Evolutionary conservation across 495 filamentous ascomycete species (phyloP), one percentile per base, ranked within the genome.

Genomic region (Podospora pseudocomata): DNA sequence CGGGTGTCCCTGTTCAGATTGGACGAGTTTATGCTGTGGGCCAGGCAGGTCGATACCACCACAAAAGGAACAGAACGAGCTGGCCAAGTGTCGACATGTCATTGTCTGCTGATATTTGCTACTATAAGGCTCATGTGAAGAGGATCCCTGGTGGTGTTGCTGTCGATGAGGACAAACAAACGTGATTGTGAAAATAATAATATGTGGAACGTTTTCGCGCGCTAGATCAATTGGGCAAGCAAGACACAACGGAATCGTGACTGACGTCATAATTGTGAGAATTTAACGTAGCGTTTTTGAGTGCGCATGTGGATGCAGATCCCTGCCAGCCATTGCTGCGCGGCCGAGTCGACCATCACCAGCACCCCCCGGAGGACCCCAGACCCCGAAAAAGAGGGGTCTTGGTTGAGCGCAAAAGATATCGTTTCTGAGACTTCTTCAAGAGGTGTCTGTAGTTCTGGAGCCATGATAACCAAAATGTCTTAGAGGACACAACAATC

Each of bases 211-310:
- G 39, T 18, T 49, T 11, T 49, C 39, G 39, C 39, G 0, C 13
- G 39, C 39, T 58, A 27, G 56, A 20, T 58, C 23, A 18, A 58
- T 58, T 20, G 56, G n/a, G 56, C 56, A 58, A 58, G n/a, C 23
- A 30, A 61, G 16, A 30, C 26, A 30, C 11, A 61, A 32, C 26
- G 59, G 16, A 61, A 30, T 4, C 13, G 32, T 61, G 59, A 5
- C 11, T 61, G 59, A 61, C 59, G 59, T 61, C 59, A 61, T 61
- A 61, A 18, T 9, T 61, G 26, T 61, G 59, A 28, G 27, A 9
- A 26, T 30, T 32, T 1, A 28, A 20, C 59, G 59, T 61, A 61
- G 23, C 27, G 59, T 32, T 27, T 61, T 27, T 59, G 19, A 18
- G 56, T 26, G 59, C 9, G 39, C n/a, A 30, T 2, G 23, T 61